Evolutionary conservation across 345 rosid genomes (phyloP), one percentile per base, ranked within the genome.

Genomic region (Rhodamnia rubescens): DNA sequence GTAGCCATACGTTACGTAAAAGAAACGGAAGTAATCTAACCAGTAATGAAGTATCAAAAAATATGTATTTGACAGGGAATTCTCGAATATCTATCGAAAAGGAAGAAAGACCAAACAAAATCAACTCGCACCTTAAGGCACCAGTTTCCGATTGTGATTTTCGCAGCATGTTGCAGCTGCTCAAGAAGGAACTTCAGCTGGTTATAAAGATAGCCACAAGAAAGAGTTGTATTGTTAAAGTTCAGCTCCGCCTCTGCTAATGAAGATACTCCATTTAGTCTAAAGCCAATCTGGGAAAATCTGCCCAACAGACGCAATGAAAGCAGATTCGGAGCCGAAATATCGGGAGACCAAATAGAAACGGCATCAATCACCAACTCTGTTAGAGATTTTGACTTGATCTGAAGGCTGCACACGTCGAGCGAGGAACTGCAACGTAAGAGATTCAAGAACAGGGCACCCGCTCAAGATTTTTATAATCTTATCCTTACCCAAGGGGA

Each of bases 341-440:
- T 13, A 2, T 59, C 0, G 1, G n/a, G 18, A 0, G 36, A 59
- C 7, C 0, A 8, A 2, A 13, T n/a, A 59, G 2, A n/a, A n/a
- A 13, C 8, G 27, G 15, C 1, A 0, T 59, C 0, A 2, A 59
- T 59, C 9, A n/a, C 36, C 5, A 0, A 14, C 24, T 20, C 24
- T 29, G 11, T 61, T 7, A 61, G 22, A 15, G 74, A 61, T 61
- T 11, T 61, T 7, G 74, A 61, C 14, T 61, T 40, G 1, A 61
- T 27, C 74, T 21, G 9, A 6, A 61, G 74, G 9, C 27, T 3
- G 40, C 0, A n/a, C n/a, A n/a, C n/a, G n/a, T n/a, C n/a, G n/a
- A n/a, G n/a, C n/a, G n/a, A n/a, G n/a, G n/a, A n/a, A n/a, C n/a
- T n/a, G n/a, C n/a, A n/a, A n/a, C n/a, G 2, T 10, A 3, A 50